These are phyloP conservation scores for Xylaria telfairii DNA, from an alignment of 495 filamentous ascomycete genomes.

Conservation along the genomic window DNA sequence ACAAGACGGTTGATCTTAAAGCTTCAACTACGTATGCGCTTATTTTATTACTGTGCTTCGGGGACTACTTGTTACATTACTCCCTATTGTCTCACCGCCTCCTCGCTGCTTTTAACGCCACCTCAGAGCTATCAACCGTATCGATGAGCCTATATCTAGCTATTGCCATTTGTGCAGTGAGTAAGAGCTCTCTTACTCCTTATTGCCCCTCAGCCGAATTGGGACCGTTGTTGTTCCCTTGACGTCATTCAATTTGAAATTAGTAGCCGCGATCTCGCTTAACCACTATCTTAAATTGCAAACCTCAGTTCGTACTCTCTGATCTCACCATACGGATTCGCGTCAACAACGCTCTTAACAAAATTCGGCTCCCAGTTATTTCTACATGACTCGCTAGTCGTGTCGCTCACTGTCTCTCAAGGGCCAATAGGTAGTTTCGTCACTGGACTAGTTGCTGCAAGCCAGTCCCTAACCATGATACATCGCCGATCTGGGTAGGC, in stretches of 20 bases:
- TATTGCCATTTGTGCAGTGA: background rate
- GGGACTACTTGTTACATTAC: background rate
- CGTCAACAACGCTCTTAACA: background rate
- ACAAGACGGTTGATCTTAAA: background rate
- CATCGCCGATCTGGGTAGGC: background rate
- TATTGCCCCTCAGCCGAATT: slow-evolving; percentile 6
- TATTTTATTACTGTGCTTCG: too few relatives aligned
- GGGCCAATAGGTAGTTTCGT: background rate
- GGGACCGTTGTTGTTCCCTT: slow-evolving; percentile 14
- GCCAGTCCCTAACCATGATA: background rate
- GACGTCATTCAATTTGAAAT: slow-evolving; percentile 27
- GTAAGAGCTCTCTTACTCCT: background rate
- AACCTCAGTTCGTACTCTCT: background rate
- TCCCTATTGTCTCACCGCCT: background rate
- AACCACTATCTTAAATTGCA: slow-evolving; percentile 19
- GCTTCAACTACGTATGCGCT: background rate
- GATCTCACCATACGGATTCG: background rate
- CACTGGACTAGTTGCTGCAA: background rate
- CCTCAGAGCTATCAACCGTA: background rate
- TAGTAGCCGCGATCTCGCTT: slow-evolving; percentile 22
- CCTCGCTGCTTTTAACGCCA: background rate
- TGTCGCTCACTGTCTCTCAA: background rate
- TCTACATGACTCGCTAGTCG: slow-evolving; percentile 17
- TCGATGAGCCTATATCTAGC: too few relatives aligned
- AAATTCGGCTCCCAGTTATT: background rate